Percentiles rank a stretch among this genome's conserved stretches.
Evolutionary conservation across 2,329 filamentous ascomycete species (phyloP).

Genomic region (Ceratocystis albifundus): DNA sequence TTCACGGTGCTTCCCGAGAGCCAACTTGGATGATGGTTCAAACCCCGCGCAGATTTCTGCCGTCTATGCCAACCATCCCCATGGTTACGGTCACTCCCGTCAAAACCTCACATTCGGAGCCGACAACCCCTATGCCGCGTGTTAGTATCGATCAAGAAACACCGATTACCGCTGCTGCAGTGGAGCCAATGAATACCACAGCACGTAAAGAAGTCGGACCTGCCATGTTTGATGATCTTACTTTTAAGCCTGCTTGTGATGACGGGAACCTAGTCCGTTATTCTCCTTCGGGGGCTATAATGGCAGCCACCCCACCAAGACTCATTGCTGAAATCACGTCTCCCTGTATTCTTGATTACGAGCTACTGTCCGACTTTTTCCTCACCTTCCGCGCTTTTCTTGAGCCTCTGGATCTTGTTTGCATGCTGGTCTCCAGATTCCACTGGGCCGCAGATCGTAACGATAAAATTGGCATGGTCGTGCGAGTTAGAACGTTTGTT

Average conservation of each 20-base stretch:
- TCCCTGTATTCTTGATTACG: slow-evolving; percentile 89
- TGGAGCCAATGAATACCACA: slow-evolving; percentile 40
- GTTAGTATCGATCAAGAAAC: slow-evolving; percentile 7
- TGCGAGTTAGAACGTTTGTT: slow-evolving; percentile 91
- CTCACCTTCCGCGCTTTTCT: slow-evolving; percentile 87
- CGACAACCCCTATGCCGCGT: slow-evolving; percentile 30
- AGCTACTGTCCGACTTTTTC: slow-evolving; percentile 94
- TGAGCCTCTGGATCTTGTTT: slow-evolving; percentile 61
- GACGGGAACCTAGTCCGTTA: slow-evolving; percentile 74
- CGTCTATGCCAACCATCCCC: slow-evolving; percentile 11
- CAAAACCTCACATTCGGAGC: slow-evolving; percentile 24
- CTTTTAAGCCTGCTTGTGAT: slow-evolving; percentile 66
- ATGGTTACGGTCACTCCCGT: not conserved
- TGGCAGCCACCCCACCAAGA: slow-evolving; percentile 78
- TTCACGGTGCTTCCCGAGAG: slow-evolving; percentile 20
- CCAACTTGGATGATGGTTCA: slow-evolving; percentile 23
- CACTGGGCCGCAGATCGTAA: slow-evolving; percentile 71
- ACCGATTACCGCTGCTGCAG: slow-evolving; percentile 23
- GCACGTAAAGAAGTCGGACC: slow-evolving; percentile 49
- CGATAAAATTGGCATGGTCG: slow-evolving; percentile 81
- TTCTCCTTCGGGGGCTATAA: slow-evolving; percentile 59
- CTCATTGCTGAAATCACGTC: slow-evolving; percentile 95
- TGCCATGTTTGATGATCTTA: slow-evolving; percentile 70
- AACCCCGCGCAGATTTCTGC: slow-evolving; percentile 17
- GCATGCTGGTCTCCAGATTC: slow-evolving; percentile 73